Evolutionary conservation across 768 basidiomycete genomes (phyloP).

Genomic region (Lepiota venenata): DNA sequence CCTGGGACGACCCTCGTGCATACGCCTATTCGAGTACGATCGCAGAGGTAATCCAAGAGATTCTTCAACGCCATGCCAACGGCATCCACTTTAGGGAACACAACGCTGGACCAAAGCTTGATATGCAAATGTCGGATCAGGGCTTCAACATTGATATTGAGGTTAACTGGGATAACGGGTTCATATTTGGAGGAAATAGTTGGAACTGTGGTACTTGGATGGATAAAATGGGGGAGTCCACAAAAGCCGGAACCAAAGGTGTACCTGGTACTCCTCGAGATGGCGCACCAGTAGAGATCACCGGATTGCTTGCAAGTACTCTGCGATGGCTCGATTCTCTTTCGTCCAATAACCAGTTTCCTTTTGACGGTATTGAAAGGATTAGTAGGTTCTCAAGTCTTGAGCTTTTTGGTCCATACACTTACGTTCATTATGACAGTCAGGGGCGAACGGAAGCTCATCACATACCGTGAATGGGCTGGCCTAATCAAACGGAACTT

Average conservation of each 20-base stretch:
- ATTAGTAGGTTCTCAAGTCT: conserved; percentile 49
- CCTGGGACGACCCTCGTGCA: conserved; percentile 84
- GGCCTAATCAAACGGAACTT: conserved; percentile 83
- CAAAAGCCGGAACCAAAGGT: conserved; percentile 90
- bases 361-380: conserved; percentile 85
- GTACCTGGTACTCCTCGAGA: conserved; percentile 95
- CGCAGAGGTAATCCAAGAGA: conserved; percentile 96
- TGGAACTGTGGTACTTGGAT: conserved; percentile 95
- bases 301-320: conserved; percentile 89
- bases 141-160: conserved; percentile 93
- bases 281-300: conserved; percentile 95
- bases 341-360: conserved; percentile 65
- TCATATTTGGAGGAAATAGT: conserved; percentile 83
- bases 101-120: conserved; percentile 95
- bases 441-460: conserved; percentile 57
- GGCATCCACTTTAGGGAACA: conserved; percentile 95
- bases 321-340: conserved; percentile 83
- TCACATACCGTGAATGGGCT: conserved; percentile 91
- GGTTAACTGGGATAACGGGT: conserved; percentile 95
- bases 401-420: not conserved
- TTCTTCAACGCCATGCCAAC: conserved; percentile 87
- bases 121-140: conserved; percentile 91
- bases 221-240: conserved; percentile 98
- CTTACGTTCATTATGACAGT: conserved; percentile 41
- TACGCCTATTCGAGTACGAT: conserved; percentile 80